Conservation (phyloP, 2,329 filamentous ascomycete species). For the Scedosporium minutisporum region DNA sequence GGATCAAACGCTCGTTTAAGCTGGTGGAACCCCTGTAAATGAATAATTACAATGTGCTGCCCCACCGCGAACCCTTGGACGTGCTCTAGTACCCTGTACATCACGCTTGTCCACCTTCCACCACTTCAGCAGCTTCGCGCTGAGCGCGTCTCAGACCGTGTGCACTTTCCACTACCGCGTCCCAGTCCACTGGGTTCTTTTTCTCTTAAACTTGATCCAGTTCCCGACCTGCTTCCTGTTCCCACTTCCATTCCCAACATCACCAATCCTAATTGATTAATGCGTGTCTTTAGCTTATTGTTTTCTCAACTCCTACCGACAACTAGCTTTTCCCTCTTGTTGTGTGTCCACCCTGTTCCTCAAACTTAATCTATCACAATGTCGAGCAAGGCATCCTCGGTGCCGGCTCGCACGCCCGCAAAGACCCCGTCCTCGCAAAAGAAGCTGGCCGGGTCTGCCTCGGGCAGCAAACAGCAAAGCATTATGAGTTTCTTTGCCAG, state of each 20-base stretch:
- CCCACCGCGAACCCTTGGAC: neutral
- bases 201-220: neutral
- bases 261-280: neutral
- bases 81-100: neutral
- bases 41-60: neutral
- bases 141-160: conserved; percentile 5
- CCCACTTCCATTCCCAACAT: neutral
- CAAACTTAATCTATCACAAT: neutral
- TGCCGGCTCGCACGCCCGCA: conserved; percentile 13
- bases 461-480: conserved; percentile 27
- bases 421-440: conserved; percentile 24
- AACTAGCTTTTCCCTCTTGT: neutral
- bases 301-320: neutral
- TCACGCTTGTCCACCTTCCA: neutral
- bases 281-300: neutral
- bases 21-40: neutral
- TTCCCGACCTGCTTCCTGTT: neutral
- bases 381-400: conserved; percentile 5
- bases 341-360: neutral
- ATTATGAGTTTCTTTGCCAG: conserved; percentile 36
- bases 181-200: neutral
- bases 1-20: neutral
- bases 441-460: conserved; percentile 13
- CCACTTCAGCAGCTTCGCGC: conserved; percentile 2
- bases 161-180: conserved; percentile 2